These are phyloP conservation scores for Ceratobasidium sp. DNA, from an alignment of 1,284 basidiomycete species.

Conservation along the genomic window DNA sequence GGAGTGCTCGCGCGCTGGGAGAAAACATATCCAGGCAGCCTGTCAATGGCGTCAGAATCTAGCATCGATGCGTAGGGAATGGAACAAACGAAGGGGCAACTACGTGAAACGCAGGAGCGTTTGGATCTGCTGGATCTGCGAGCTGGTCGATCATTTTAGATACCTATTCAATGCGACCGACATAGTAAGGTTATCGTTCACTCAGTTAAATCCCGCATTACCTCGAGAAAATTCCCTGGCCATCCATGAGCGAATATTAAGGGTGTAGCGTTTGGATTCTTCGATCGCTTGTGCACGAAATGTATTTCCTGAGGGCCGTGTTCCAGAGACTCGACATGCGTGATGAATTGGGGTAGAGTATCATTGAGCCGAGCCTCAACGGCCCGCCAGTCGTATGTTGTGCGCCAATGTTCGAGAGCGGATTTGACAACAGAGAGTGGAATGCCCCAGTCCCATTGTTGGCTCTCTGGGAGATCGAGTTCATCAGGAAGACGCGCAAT, in stretches of 20 bases:
- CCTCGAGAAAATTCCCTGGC: slow-evolving; percentile 43
- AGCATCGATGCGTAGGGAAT: neutral
- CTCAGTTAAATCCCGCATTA: neutral
- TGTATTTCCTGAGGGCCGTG: slow-evolving; percentile 37
- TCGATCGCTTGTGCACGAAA: slow-evolving; percentile 39
- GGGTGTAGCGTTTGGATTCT: slow-evolving; percentile 39
- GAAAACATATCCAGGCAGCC: slow-evolving; percentile 44
- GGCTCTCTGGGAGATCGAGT: slow-evolving; percentile 37
- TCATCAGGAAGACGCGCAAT: slow-evolving; percentile 40
- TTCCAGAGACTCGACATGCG: slow-evolving; percentile 30
- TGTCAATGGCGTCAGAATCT: neutral
- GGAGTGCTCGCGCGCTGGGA: slow-evolving; percentile 40
- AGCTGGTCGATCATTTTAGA: slow-evolving; percentile 43
- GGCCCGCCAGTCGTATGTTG: slow-evolving; percentile 38
- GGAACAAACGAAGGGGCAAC: slow-evolving; percentile 42
- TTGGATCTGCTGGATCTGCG: slow-evolving; percentile 41
- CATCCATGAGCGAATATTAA: slow-evolving; percentile 41
- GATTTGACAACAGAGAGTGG: slow-evolving; percentile 32
- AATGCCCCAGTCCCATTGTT: slow-evolving; percentile 43
- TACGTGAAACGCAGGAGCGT: slow-evolving; percentile 43
- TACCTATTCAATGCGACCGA: slow-evolving; percentile 17
- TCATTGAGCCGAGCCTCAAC: slow-evolving; percentile 35
- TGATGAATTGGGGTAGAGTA: slow-evolving; percentile 40
- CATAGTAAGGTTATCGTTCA: neutral
- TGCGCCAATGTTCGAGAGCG: slow-evolving; percentile 40